Evolutionary conservation across 148 eudicot genomes (phyloP), one percentile per base, ranked within the genome.

Genomic region (Mesembryanthemum crystallinum): DNA sequence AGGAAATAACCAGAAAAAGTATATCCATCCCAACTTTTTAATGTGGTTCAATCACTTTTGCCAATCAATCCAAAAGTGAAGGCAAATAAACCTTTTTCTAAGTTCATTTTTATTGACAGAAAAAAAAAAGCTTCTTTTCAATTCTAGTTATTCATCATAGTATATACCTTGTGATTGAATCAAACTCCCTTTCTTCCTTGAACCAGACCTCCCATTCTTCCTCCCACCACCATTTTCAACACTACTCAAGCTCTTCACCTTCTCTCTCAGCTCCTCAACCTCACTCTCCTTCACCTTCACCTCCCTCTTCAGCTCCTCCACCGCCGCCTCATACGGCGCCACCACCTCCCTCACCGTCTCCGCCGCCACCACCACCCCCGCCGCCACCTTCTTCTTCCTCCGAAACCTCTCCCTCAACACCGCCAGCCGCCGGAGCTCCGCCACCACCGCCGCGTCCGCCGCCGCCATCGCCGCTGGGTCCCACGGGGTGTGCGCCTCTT

Each of bases 281-380:
- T 95, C 98, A 30, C 17, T 78, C 27, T 92, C 92, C 83, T 82
- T 90, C 4, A 72, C 83, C 87, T 87, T 95, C 77, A 92, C 84
- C 75, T 92, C 94, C 68, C 71, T 86, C 85, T 88, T 90, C 83
- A 95, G 63, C 72, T 92, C 94, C 84, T 81, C 88, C 84, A 92
- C 79, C 78, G 87, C 91, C 77, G 97, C 94, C 88, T 95, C 99
- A 29, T 95, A 95, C 69, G 99, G 98, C 78, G 91, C 96, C 78
- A 91, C 97, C 80, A 89, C 91, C 72, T 89, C 97, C 73, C 89
- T 84, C 77, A 89, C 76, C 68, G 86, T 81, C 78, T 63, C 84
- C 75, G 78, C 84, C 52, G 86, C 85, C 76, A 66, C 79, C 59
- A 49, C 73, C 69, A 47, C 77, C 60, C 55, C 75, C 69, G 47